Percentiles rank a stretch among this genome's conserved stretches.
Conservation (phyloP, 2,329 filamentous ascomycete species). For the Paraconiothyrium sp. region DNA sequence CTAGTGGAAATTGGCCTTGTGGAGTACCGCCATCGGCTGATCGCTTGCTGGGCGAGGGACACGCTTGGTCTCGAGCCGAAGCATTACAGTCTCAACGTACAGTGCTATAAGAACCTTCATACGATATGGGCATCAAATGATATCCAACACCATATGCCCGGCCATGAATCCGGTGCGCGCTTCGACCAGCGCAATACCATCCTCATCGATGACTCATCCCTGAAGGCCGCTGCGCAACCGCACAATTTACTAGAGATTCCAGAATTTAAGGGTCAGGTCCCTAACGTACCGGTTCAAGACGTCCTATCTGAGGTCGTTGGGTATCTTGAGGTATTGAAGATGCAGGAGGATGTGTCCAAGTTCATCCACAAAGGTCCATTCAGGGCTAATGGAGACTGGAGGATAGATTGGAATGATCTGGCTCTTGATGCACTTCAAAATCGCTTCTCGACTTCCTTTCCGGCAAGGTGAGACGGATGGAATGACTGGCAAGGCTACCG, state of each 20-base stretch:
- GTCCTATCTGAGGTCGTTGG: slow-evolving; percentile 61
- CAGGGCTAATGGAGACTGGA: slow-evolving; percentile 37
- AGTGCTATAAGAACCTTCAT: slow-evolving; percentile 88
- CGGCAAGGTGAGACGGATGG: not conserved
- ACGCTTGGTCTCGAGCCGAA: slow-evolving; percentile 70
- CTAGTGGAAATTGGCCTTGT: slow-evolving; percentile 75
- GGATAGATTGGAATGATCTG: slow-evolving; percentile 35
- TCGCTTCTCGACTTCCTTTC: not conserved
- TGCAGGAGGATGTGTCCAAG: slow-evolving; percentile 68
- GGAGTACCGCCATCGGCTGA: slow-evolving; percentile 63
- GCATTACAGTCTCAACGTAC: slow-evolving; percentile 76
- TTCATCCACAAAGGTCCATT: slow-evolving; percentile 61
- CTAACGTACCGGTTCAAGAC: slow-evolving; percentile 50
- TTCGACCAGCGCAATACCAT: slow-evolving; percentile 91
- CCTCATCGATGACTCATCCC: slow-evolving; percentile 82
- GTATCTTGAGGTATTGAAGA: slow-evolving; percentile 62
- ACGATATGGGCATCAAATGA: slow-evolving; percentile 70
- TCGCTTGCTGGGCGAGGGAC: slow-evolving; percentile 82
- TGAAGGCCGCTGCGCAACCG: slow-evolving; percentile 86
- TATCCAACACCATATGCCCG: slow-evolving; percentile 56
- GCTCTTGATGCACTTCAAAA: not conserved
- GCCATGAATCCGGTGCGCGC: slow-evolving; percentile 41
- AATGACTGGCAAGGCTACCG: not conserved
- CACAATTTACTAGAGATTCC: slow-evolving; percentile 83
- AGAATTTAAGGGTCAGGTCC: slow-evolving; percentile 70